phyloP scores from a whole-genome alignment of 805 yeast species.

The Candida peoriensis region DNA sequence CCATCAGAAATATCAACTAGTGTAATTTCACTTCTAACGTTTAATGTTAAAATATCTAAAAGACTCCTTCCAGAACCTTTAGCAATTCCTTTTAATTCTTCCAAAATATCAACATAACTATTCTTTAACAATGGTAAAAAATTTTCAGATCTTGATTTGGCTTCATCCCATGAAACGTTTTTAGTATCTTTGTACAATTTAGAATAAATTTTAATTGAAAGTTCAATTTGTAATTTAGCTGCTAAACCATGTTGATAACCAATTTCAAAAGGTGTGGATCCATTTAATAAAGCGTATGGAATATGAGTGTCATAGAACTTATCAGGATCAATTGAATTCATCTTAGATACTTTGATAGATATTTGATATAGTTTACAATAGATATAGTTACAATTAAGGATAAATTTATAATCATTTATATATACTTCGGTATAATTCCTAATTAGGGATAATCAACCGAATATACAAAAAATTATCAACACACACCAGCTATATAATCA shows the following conservation, averaged over 20 bases:
- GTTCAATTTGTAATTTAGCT: constrained; percentile 26
- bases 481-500: too few species aligned
- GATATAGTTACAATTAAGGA: too few species aligned
- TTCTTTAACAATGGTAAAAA: constrained; percentile 26
- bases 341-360: too few species aligned
- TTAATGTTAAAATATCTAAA: constrained; percentile 33
- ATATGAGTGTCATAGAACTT: constrained; percentile 24
- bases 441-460: too few species aligned
- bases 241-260: constrained; percentile 31
- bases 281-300: constrained; percentile 19
- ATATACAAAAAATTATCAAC: too few species aligned
- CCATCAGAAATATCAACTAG: constrained; percentile 32
- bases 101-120: constrained; percentile 27
- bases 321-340: too few species aligned
- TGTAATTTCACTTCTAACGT: constrained; percentile 35
- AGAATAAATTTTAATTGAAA: constrained; percentile 26
- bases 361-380: too few species aligned
- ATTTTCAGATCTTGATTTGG: constrained; percentile 21
- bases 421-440: not conserved
- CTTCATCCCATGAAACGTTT: constrained; percentile 27
- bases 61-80: constrained; percentile 29
- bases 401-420: too few species aligned
- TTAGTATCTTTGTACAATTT: constrained; percentile 22
- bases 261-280: constrained; percentile 25
- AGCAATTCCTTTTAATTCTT: constrained; percentile 34